These are phyloP conservation scores for Capsicum baccatum DNA, from an alignment of 257 asterid genomes.

Conservation along the genomic window DNA sequence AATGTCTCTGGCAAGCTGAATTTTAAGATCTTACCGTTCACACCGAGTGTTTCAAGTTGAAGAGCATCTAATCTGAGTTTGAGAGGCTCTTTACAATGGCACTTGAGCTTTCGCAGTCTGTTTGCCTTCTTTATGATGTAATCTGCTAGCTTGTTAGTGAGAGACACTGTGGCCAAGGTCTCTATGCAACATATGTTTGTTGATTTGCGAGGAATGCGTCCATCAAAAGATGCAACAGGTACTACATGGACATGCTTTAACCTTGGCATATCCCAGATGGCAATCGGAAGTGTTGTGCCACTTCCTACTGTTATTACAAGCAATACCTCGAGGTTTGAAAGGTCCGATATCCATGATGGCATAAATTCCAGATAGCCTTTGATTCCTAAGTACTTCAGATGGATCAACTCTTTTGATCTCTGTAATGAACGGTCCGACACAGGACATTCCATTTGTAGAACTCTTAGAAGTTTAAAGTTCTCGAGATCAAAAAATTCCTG, in stretches of 20 bases:
- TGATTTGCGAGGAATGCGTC: neutral
- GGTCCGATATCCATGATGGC: neutral
- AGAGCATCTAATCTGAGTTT: neutral
- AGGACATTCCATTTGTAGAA: neutral
- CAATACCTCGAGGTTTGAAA: constrained; percentile 24
- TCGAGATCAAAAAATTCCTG: neutral
- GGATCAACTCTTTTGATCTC: neutral
- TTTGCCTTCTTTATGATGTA: constrained; percentile 12
- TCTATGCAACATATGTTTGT: neutral
- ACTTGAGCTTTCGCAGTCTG: constrained; percentile 12
- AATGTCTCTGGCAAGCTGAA: constrained; percentile 22
- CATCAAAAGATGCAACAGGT: neutral
- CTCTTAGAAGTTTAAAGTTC: neutral
- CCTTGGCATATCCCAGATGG: neutral
- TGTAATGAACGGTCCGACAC: neutral
- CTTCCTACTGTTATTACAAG: neutral
- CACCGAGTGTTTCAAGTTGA: constrained; percentile 31
- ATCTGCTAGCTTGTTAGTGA: neutral
- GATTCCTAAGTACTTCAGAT: constrained; percentile 3
- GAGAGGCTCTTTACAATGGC: neutral
- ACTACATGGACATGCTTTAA: neutral
- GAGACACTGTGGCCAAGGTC: constrained; percentile 28
- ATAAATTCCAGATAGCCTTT: neutral
- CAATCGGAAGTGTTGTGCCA: neutral
- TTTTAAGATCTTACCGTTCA: neutral